Percentiles rank a stretch among this genome's conserved stretches.
Evolutionary conservation across 805 yeast species (phyloP).

Genomic region (Candida quercuum): DNA sequence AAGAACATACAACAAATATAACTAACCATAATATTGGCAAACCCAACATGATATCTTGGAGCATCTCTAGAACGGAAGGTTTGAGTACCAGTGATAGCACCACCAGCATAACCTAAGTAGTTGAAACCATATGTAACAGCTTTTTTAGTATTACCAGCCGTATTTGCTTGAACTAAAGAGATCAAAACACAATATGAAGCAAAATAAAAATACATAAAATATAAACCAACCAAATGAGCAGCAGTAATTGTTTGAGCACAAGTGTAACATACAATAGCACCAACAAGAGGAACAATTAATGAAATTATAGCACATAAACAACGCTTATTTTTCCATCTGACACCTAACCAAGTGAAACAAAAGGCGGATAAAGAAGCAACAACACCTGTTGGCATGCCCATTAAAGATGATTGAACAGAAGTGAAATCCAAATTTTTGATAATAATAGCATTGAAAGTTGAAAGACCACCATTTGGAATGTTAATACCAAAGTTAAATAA

Average conservation of each 20-base stretch:
- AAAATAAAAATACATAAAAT: slow-evolving; percentile 30
- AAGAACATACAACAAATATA: slow-evolving; percentile 35
- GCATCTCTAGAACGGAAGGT: slow-evolving; percentile 37
- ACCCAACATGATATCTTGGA: slow-evolving; percentile 39
- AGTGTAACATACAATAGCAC: slow-evolving; percentile 22
- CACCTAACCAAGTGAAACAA: slow-evolving; percentile 28
- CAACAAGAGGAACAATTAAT: slow-evolving; percentile 24
- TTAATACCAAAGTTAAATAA: slow-evolving; percentile 26
- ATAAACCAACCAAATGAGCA: slow-evolving; percentile 24
- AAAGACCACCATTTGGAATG: slow-evolving; percentile 31
- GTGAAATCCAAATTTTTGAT: slow-evolving; percentile 20
- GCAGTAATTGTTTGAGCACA: slow-evolving; percentile 21
- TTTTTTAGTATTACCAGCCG: slow-evolving; percentile 43
- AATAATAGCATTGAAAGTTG: slow-evolving; percentile 24
- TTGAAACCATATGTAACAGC: slow-evolving; percentile 30
- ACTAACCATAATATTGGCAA: slow-evolving; percentile 37
- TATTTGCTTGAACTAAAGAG: slow-evolving; percentile 34
- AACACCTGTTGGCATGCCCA: slow-evolving; percentile 26
- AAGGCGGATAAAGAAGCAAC: slow-evolving; percentile 28
- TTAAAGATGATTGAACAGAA: slow-evolving; percentile 19
- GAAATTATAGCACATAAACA: slow-evolving; percentile 23
- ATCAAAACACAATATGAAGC: slow-evolving; percentile 28
- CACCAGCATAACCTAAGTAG: slow-evolving; percentile 36
- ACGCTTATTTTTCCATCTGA: slow-evolving; percentile 26
- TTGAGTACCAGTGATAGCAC: slow-evolving; percentile 43